Conservation (phyloP, 306 rosid genomes). For the Fagus crenata region DNA sequence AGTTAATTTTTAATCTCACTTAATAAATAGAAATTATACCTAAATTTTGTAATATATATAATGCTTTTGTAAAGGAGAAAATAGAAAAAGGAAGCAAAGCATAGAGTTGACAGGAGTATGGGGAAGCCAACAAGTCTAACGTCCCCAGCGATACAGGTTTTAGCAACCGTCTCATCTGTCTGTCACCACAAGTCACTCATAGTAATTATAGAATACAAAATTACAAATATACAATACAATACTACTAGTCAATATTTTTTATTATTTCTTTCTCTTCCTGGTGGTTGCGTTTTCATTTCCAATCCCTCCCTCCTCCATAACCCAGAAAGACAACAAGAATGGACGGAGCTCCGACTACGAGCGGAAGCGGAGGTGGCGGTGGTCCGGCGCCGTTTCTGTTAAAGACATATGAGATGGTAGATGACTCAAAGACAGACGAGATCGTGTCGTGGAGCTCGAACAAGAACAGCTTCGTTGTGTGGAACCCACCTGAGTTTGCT, state of each 20-base stretch:
- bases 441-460: constrained; percentile 86
- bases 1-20: too few relatives aligned
- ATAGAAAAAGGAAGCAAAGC: too few relatives aligned
- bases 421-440: constrained; percentile 67
- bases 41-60: too few relatives aligned
- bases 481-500: constrained; percentile 91
- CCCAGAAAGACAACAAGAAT: constrained; percentile 21
- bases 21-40: too few relatives aligned
- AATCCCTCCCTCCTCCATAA: not conserved
- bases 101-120: too few relatives aligned
- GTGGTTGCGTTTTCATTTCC: too few relatives aligned
- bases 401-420: constrained; percentile 93
- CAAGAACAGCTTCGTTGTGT: constrained; percentile 79
- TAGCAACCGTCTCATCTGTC: not conserved
- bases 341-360: constrained; percentile 41
- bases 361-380: constrained; percentile 43
- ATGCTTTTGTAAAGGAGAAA: too few relatives aligned
- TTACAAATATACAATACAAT: too few relatives aligned
- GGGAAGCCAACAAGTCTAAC: too few relatives aligned
- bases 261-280: too few relatives aligned
- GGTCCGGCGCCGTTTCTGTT: constrained; percentile 90
- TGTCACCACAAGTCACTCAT: not conserved
- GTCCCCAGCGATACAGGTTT: not conserved
- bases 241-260: too few relatives aligned
- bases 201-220: too few relatives aligned